These are phyloP conservation scores for Pseudocercospora ulei DNA, from an alignment of 2,329 filamentous ascomycete species.

Conservation along the genomic window DNA sequence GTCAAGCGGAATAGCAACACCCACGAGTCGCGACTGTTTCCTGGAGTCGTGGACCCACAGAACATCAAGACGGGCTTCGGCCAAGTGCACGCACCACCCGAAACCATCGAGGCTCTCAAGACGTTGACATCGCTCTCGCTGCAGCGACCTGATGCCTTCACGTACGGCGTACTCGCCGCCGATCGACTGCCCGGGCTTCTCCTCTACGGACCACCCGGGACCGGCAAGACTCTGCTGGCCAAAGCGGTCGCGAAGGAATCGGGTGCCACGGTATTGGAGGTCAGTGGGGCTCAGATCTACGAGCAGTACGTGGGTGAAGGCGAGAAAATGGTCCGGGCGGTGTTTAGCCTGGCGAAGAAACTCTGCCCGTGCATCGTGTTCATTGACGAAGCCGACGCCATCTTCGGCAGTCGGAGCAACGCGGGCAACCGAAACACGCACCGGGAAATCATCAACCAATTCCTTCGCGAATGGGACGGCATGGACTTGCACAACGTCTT, in stretches of 20 bases:
- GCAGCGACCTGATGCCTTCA: conserved; percentile 83
- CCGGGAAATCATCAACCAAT: conserved; percentile 90
- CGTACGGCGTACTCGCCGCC: conserved; percentile 81
- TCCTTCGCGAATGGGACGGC: conserved; percentile 92
- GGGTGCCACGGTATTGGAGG: conserved; percentile 64
- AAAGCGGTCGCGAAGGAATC: conserved; percentile 57
- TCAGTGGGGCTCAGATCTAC: conserved; percentile 83
- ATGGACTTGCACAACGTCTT: conserved; percentile 70
- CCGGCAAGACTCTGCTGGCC: conserved; percentile 71
- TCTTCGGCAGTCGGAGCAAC: conserved; percentile 67
- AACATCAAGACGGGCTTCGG: conserved; percentile 79
- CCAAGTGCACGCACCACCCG: conserved; percentile 71
- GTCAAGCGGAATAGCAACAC: conserved; percentile 54
- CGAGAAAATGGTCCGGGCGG: conserved; percentile 88
- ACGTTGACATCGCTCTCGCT: conserved; percentile 81
- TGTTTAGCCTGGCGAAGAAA: conserved; percentile 86
- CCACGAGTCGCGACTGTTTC: conserved; percentile 73
- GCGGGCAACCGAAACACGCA: conserved; percentile 59
- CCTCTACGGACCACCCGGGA: conserved; percentile 92
- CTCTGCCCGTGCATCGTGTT: conserved; percentile 88
- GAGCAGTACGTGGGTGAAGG: conserved; percentile 94
- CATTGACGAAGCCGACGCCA: conserved; percentile 90
- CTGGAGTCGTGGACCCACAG: conserved; percentile 69
- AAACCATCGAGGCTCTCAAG: conserved; percentile 78
- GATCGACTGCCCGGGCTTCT: conserved; percentile 86